A percentile compares a stretch with the other conserved stretches of the same genome.
Conservation (phyloP, 306 rosid species). For the Spatholobus suberectus region DNA sequence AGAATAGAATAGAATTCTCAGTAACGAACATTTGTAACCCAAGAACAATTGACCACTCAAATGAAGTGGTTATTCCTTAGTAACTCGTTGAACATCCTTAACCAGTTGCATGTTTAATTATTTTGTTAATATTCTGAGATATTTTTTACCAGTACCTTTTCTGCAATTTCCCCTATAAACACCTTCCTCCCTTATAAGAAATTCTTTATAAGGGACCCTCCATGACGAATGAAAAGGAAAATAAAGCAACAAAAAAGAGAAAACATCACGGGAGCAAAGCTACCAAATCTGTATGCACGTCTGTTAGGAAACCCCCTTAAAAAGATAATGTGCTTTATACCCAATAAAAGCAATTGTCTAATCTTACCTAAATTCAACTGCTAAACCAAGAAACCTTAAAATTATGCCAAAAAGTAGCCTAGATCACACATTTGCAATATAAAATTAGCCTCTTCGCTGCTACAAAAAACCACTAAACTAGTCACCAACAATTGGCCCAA, state of each 20-base stretch:
- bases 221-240: neutral
- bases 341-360: conserved; percentile 19
- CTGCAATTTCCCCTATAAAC: neutral
- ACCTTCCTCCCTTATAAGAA: neutral
- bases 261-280: neutral
- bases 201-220: neutral
- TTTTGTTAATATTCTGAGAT: neutral
- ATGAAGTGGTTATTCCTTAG: neutral
- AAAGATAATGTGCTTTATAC: neutral
- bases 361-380: neutral
- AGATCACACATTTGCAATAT: neutral
- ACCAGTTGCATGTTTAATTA: neutral
- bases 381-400: neutral
- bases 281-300: neutral
- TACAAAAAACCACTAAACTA: neutral
- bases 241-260: neutral
- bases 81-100: neutral
- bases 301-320: neutral
- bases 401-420: neutral
- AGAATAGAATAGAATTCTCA: too few species aligned
- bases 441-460: neutral
- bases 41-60: neutral
- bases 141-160: neutral
- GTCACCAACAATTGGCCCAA: neutral
- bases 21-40: neutral